Evolutionary conservation across 1,139 yeast species (phyloP).

Genomic region (Debaryomycetaceae sp.): DNA sequence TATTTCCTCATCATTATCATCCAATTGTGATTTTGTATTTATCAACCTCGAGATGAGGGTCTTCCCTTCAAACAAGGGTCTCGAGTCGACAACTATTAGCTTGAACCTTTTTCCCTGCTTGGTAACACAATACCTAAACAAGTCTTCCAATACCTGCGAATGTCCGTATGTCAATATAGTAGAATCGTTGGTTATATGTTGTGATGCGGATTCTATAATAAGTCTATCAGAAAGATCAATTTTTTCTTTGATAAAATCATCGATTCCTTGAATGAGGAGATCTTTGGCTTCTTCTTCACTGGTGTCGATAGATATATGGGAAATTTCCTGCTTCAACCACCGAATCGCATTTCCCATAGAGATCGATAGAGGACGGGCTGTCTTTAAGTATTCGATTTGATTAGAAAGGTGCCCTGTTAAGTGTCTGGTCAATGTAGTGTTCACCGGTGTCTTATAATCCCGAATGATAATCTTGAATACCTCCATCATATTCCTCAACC

Average conservation of each 20-base stretch:
- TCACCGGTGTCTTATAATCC: conserved; percentile 82
- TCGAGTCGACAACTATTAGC: conserved; percentile 88
- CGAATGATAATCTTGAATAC: conserved; percentile 78
- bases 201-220: conserved; percentile 76
- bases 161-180: conserved; percentile 86
- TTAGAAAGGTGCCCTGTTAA: conserved; percentile 86
- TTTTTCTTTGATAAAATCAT: conserved; percentile 78
- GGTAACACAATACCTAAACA: conserved; percentile 65
- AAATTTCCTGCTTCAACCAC: conserved; percentile 93
- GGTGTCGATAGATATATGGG: conserved; percentile 68
- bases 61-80: conserved; percentile 94
- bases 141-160: conserved; percentile 75
- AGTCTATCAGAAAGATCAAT: conserved; percentile 80
- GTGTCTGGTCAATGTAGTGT: conserved; percentile 82
- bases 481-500: conserved; percentile 81
- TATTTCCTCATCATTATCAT: conserved; percentile 26
- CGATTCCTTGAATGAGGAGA: conserved; percentile 65
- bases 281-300: conserved; percentile 72
- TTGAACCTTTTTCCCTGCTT: conserved; percentile 66
- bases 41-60: conserved; percentile 59
- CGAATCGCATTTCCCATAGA: conserved; percentile 98
- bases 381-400: conserved; percentile 88
- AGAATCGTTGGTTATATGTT: conserved; percentile 72
- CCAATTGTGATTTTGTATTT: conserved; percentile 25
- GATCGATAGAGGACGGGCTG: conserved; percentile 87